Base-by-base conservation (phyloP, 1,284 basidiomycete species). In the Trichosporon sp. region DNA sequence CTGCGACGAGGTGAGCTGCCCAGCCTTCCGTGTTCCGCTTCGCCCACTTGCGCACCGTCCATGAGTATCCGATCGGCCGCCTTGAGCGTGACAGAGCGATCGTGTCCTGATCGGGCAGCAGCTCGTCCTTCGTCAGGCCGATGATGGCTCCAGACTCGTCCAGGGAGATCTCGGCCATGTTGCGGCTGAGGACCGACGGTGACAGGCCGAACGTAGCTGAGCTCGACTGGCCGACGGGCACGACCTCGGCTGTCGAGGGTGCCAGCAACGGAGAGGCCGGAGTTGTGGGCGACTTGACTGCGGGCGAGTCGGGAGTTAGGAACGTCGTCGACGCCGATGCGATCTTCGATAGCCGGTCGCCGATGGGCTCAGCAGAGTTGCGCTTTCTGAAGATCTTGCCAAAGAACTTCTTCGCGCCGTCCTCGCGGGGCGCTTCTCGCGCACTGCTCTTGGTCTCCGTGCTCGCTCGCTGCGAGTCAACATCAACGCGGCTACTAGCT, bases 21-120 rank as follows among this genome's bases (percentile, higher is more conserved):
- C 76, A 77, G 7, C 74, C 73, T 23, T 77, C 74, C 23, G 67
- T 61, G 65, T 76, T 78, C 63, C 70, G 86, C 75, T 90, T 92
- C 57, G 89, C 81, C 91, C 92, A 95, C 65, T 83, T 84, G 61
- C 87, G 83, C 19, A 93, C 86, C 4, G 89, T 84, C 91, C 92
- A 95, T 3, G 90, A 86, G 71, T 95, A 94, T 71, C 75, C 78
- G 6, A 78, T 64, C 8, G 79, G 77, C 37, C 79, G 72, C n/a
- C 63, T 62, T 0, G 72, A 73, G 3, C 72, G 71, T 19, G 37
- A 14, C 60, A 64, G 33, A 44, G 65, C 46, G 13, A 65, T 46
- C 2, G 49, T 54, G 49, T 54, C 49, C 27, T 54, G 49, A 10
- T 14, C 49, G 16, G 25, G 16, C 7, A 59, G 14, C 8, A 49